These are phyloP conservation scores for Penicillium paxilli DNA, from an alignment of 495 filamentous ascomycete species.

Conservation along the genomic window DNA sequence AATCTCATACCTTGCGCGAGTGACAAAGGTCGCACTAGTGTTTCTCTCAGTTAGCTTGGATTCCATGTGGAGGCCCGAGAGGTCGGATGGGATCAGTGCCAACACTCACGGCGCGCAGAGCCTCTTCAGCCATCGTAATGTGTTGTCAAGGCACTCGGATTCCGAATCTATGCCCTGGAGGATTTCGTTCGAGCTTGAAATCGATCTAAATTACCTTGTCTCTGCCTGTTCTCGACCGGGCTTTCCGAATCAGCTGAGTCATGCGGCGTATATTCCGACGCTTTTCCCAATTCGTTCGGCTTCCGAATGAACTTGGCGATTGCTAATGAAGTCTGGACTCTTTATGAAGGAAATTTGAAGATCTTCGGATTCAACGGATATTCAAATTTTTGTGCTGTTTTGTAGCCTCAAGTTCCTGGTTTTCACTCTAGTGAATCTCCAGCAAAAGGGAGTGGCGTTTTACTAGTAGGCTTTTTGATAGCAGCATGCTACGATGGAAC, in stretches of 20 bases:
- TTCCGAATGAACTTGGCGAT: conserved; percentile 7
- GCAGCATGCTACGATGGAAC: too few relatives aligned
- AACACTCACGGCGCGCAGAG: conserved; percentile 16
- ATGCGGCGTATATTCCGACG: background rate
- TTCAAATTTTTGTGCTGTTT: too few relatives aligned
- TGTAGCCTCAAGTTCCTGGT: too few relatives aligned
- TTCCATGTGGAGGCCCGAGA: background rate
- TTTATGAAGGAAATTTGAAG: too few relatives aligned
- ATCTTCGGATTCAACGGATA: too few relatives aligned
- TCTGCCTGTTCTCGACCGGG: background rate
- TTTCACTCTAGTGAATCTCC: too few relatives aligned
- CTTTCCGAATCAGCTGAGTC: background rate
- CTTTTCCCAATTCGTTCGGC: conserved; percentile 5
- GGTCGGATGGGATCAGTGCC: background rate
- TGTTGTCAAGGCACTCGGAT: background rate
- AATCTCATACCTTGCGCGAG: conserved; percentile 21
- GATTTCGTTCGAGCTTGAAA: background rate
- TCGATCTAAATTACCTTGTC: background rate
- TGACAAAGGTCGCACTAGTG: conserved; percentile 20
- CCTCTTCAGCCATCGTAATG: conserved; percentile 10
- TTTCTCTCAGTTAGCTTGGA: conserved; percentile 5
- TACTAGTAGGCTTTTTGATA: too few relatives aligned
- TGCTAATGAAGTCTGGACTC: background rate
- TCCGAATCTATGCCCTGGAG: background rate
- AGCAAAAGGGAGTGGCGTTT: too few relatives aligned